Conservation (phyloP, 1,284 basidiomycete genomes). For the Leccinum fallax region DNA sequence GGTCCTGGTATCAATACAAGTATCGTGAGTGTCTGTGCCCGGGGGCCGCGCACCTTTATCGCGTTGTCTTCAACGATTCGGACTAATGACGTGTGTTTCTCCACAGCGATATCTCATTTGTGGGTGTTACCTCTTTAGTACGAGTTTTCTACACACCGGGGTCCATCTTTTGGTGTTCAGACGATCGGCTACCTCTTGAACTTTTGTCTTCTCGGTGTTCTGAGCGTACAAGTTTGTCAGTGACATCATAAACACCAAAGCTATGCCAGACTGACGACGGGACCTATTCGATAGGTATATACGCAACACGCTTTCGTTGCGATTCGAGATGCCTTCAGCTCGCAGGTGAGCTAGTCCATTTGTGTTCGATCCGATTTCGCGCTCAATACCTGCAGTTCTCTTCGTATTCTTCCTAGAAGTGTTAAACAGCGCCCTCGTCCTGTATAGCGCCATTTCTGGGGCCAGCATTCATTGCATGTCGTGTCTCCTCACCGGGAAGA, state of each 20-base stretch:
- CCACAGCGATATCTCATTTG: constrained; percentile 1
- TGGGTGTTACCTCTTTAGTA: neutral
- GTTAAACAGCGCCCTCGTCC: constrained; percentile 9
- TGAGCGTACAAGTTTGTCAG: constrained; percentile 5
- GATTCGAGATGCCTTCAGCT: neutral
- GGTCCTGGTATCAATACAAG: constrained; percentile 5
- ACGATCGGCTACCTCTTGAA: constrained; percentile 5
- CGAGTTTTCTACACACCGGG: neutral
- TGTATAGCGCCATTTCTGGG: constrained; percentile 3
- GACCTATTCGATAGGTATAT: neutral
- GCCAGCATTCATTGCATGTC: constrained; percentile 4
- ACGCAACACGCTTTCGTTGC: neutral
- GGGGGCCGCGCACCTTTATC: neutral
- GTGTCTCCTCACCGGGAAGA: constrained; percentile 9
- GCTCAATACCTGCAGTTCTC: constrained; percentile 4
- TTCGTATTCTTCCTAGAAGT: constrained; percentile 5
- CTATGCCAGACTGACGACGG: neutral
- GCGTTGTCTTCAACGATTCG: neutral
- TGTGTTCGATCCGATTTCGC: neutral
- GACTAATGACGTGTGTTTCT: neutral
- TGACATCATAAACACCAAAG: neutral
- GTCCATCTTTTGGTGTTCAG: neutral
- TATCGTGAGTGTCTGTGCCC: neutral
- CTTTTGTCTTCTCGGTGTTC: constrained; percentile 2
- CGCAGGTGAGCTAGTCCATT: neutral